Conservation (phyloP, 2,329 filamentous ascomycete genomes). For the Myrmaecium sp. region DNA sequence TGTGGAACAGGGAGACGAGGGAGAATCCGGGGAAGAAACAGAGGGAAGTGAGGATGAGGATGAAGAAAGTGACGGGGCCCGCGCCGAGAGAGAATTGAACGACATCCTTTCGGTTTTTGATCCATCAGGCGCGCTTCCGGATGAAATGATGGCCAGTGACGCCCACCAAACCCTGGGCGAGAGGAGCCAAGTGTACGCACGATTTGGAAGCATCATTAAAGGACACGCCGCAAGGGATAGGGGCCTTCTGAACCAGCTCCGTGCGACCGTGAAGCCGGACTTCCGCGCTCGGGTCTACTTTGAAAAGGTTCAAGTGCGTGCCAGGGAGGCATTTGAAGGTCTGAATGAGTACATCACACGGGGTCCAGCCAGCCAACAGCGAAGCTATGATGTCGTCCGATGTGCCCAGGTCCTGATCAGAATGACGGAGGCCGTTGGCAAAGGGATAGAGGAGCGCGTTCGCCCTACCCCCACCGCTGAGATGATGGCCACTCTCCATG, state of each 20-base stretch:
- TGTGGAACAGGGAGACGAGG: constrained; percentile 14
- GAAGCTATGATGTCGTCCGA: constrained; percentile 12
- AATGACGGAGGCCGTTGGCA: not conserved
- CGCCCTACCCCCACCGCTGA: not conserved
- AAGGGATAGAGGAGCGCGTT: not conserved
- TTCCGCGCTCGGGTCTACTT: constrained; percentile 19
- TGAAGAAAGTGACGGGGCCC: no score
- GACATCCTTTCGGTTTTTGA: constrained; percentile 22
- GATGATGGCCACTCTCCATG: no score
- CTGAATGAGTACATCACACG: constrained; percentile 15
- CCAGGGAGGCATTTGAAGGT: constrained; percentile 12
- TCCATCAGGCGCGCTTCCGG: constrained; percentile 16
- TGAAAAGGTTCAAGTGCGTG: constrained; percentile 16
- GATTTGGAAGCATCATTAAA: constrained; percentile 10
- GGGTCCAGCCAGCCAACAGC: constrained; percentile 13
- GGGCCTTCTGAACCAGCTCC: constrained; percentile 13
- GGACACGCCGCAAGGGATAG: constrained; percentile 13
- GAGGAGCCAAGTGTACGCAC: constrained; percentile 15
- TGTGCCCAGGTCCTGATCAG: constrained; percentile 18
- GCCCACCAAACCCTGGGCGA: constrained; percentile 12
- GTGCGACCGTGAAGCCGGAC: constrained; percentile 13
- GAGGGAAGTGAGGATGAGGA: no score
- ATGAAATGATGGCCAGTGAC: constrained; percentile 13
- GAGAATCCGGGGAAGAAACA: no score
- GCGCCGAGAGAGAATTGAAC: constrained; percentile 13